These are phyloP conservation scores for Diospyros kaki DNA, from an alignment of 148 eudicot species.

Conservation along the genomic window DNA sequence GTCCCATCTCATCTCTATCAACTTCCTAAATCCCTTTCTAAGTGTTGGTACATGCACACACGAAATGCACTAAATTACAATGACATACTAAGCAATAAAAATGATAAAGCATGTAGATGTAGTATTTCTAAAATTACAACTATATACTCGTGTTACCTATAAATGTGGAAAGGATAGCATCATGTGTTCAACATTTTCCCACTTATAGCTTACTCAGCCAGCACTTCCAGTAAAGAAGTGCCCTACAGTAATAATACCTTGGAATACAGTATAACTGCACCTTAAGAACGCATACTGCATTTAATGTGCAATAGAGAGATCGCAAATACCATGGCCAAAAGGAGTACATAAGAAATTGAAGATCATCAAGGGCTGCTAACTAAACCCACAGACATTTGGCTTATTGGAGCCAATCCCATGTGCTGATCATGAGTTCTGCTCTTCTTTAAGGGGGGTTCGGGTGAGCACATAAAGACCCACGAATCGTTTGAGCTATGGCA, in stretches of 20 bases:
- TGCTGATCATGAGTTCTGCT: conserved; percentile 34
- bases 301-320: conserved; percentile 10
- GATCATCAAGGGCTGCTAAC: conserved; percentile 19
- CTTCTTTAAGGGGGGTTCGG: conserved; percentile 45
- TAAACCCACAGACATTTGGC: conserved; percentile 16
- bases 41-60: background rate
- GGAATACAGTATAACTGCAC: conserved; percentile 20
- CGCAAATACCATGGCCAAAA: conserved; percentile 32
- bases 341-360: conserved; percentile 14
- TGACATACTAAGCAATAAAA: background rate
- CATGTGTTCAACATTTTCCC: background rate
- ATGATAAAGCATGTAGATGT: background rate
- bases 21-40: background rate
- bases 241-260: conserved; percentile 13
- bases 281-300: conserved; percentile 12
- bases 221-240: conserved; percentile 25
- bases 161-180: background rate
- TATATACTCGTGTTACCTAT: background rate
- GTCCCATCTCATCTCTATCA: conserved; percentile 11
- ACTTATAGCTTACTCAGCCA: conserved; percentile 9
- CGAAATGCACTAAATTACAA: background rate
- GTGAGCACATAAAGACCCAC: conserved; percentile 35
- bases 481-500: conserved; percentile 43
- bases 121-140: background rate
- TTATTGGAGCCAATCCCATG: conserved; percentile 34